These are phyloP conservation scores for Trypanosomatidae sp. DNA, from an alignment of 208 protist genomes.

Conservation along the genomic window DNA sequence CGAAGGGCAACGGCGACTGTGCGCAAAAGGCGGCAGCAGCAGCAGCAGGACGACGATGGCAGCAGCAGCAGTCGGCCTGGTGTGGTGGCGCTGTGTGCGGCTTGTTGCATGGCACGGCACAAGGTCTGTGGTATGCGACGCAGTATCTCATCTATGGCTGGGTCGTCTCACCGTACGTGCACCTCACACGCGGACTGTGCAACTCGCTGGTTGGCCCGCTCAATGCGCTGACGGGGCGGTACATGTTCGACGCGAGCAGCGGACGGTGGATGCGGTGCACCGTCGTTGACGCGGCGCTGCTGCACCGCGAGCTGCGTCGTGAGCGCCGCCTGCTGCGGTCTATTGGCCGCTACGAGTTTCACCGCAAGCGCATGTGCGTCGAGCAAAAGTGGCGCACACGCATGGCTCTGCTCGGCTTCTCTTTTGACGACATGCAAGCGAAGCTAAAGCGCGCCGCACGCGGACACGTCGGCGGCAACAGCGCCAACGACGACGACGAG, in stretches of 20 bases:
- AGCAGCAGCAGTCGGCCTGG: no score
- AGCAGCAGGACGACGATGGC: no score
- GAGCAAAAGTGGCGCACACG: conserved; percentile 48
- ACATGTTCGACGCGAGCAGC: conserved; percentile 60
- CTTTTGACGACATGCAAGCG: conserved; percentile 29
- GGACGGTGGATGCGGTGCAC: conserved; percentile 63
- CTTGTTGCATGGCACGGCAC: conserved; percentile 3
- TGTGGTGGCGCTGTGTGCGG: conserved; percentile 1
- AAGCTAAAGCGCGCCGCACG: conserved; percentile 6
- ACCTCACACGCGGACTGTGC: conserved; percentile 35
- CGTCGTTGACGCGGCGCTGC: conserved; percentile 16
- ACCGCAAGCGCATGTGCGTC: conserved; percentile 34
- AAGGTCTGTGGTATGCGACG: conserved; percentile 9
- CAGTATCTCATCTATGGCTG: conserved; percentile 49
- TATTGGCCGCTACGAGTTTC: conserved; percentile 64
- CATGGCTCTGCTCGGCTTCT: conserved; percentile 63
- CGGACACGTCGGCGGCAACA: not conserved
- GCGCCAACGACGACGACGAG: not conserved
- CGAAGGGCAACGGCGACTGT: no score
- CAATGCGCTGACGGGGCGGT: conserved; percentile 37
- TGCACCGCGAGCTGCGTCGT: conserved; percentile 32
- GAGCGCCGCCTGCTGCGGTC: conserved; percentile 57
- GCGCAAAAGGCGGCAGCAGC: no score
- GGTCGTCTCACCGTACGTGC: conserved; percentile 49
- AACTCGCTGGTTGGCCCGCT: conserved; percentile 51